These are phyloP conservation scores for Aspergillus versicolor DNA, from an alignment of 2,329 filamentous ascomycete species.

Conservation along the genomic window DNA sequence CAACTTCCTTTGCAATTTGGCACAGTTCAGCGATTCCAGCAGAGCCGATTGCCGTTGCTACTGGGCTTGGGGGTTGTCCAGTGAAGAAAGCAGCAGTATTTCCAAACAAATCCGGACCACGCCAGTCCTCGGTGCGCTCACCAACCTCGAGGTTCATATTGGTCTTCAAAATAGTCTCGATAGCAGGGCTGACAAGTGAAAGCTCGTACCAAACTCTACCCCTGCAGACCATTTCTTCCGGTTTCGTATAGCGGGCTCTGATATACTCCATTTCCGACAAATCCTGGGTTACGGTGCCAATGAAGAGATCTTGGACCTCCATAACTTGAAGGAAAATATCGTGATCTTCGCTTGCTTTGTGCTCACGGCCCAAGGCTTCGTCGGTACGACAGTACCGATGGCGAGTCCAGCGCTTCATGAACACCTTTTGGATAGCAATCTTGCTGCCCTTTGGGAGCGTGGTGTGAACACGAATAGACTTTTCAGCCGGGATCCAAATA, in stretches of 20 bases:
- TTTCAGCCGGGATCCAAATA: constrained; percentile 34
- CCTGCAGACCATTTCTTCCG: constrained; percentile 30
- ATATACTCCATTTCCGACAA: constrained; percentile 23
- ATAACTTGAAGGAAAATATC: constrained; percentile 36
- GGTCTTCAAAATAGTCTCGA: constrained; percentile 33
- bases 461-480: constrained; percentile 29
- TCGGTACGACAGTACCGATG: constrained; percentile 26
- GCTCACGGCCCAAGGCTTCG: constrained; percentile 1
- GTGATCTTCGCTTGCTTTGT: constrained; percentile 9
- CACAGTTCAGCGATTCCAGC: constrained; percentile 29
- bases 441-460: constrained; percentile 23
- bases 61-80: constrained; percentile 15
- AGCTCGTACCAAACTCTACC: constrained; percentile 41
- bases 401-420: constrained; percentile 35
- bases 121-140: constrained; percentile 32
- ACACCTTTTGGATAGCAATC: constrained; percentile 31
- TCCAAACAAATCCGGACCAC: constrained; percentile 29
- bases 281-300: constrained; percentile 15
- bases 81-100: constrained; percentile 18
- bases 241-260: constrained; percentile 26
- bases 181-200: constrained; percentile 35
- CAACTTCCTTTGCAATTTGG: constrained; percentile 30
- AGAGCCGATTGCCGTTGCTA: constrained; percentile 27
- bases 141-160: constrained; percentile 38
- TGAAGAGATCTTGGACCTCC: constrained; percentile 39